These are phyloP conservation scores for Penicillium sp. DNA, from an alignment of 2,329 filamentous ascomycete genomes.

Conservation along the genomic window DNA sequence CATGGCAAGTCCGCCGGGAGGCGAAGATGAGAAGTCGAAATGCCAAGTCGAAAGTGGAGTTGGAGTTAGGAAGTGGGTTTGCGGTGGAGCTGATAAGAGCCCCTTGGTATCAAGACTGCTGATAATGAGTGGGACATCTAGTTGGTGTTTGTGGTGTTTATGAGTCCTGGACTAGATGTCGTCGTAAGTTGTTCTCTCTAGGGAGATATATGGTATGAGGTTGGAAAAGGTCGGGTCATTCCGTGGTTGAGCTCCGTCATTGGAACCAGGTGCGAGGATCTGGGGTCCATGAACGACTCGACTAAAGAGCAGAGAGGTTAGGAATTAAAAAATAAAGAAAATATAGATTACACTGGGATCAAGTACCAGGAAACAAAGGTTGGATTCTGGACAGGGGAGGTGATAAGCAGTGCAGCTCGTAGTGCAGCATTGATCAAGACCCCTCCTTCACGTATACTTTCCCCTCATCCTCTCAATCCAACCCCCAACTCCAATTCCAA, in stretches of 20 bases:
- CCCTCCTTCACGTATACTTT: background rate
- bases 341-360: background rate
- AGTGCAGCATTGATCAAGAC: slow-evolving; percentile 13
- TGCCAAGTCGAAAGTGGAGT: background rate
- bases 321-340: background rate
- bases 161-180: background rate
- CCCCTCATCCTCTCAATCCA: background rate
- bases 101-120: background rate
- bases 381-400: background rate
- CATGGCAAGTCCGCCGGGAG: slow-evolving; percentile 2
- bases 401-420: background rate
- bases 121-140: background rate
- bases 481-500: slow-evolving; percentile 4
- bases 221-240: background rate
- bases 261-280: background rate
- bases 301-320: background rate
- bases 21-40: background rate
- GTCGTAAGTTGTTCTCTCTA: background rate
- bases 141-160: background rate
- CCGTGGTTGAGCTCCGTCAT: background rate
- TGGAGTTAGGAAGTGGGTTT: slow-evolving; percentile 1
- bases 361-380: background rate
- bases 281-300: background rate
- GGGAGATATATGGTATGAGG: background rate
- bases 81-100: slow-evolving; percentile 9